A percentile compares a stretch with the other conserved stretches of the same genome.
Conservation (phyloP, 768 basidiomycete species). For the Mycena galopus region DNA sequence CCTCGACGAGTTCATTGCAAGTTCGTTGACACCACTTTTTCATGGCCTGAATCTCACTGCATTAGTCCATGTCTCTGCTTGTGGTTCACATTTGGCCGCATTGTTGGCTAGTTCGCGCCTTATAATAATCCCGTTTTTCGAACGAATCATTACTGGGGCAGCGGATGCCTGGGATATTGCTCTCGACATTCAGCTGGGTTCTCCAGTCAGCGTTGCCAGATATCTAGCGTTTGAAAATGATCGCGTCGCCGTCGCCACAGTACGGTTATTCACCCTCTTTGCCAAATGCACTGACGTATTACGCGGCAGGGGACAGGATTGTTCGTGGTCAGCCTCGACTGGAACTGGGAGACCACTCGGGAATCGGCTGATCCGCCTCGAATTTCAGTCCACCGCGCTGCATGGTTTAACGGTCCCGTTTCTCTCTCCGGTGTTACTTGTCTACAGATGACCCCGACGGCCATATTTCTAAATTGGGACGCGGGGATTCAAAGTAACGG, state of each 20-base stretch:
- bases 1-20: conserved; percentile 63
- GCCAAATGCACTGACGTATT: not conserved
- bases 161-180: conserved; percentile 28
- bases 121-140: conserved; percentile 58
- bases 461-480: conserved; percentile 31
- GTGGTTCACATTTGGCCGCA: conserved; percentile 62
- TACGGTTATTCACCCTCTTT: not conserved
- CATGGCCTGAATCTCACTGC: not conserved
- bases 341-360: conserved; percentile 16
- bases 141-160: conserved; percentile 48
- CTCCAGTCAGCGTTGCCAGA: conserved; percentile 2
- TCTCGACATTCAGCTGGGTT: conserved; percentile 34
- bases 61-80: conserved; percentile 61
- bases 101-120: conserved; percentile 55
- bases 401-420: conserved; percentile 27
- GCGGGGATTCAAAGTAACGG: not conserved
- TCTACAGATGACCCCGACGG: conserved; percentile 30
- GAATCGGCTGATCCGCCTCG: not conserved
- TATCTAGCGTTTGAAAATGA: conserved; percentile 34
- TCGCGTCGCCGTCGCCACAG: conserved; percentile 29
- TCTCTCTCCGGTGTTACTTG: conserved; percentile 15
- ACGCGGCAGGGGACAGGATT: conserved; percentile 24
- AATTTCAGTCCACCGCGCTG: conserved; percentile 18
- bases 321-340: conserved; percentile 28
- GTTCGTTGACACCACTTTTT: conserved; percentile 43